Conservation (phyloP, 106 monocot species). For the Apostasia ramifera region DNA sequence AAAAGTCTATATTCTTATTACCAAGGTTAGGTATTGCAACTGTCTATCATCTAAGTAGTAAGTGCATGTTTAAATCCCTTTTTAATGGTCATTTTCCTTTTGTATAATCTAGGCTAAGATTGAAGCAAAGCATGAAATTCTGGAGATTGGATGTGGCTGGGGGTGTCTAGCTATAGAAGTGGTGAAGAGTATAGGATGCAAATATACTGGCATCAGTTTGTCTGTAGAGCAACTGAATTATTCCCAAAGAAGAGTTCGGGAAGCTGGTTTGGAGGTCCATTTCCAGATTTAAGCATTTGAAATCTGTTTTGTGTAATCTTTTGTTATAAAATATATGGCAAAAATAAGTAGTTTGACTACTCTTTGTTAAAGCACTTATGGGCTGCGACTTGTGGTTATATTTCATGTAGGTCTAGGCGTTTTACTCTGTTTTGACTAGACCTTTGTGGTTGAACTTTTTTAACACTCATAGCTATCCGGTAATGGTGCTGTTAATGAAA, state of each 20-base stretch:
- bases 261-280: slow-evolving; percentile 84
- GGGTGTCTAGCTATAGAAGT: slow-evolving; percentile 67
- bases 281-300: too few species aligned
- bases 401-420: too few species aligned
- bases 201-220: slow-evolving; percentile 79
- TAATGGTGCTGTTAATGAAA: too few species aligned
- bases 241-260: slow-evolving; percentile 53
- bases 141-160: slow-evolving; percentile 95
- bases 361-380: too few species aligned
- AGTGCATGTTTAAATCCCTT: neutral
- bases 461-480: too few species aligned
- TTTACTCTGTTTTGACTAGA: too few species aligned
- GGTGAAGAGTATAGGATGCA: slow-evolving; percentile 70
- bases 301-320: slow-evolving; percentile 6
- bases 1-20: slow-evolving; percentile 63
- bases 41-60: neutral
- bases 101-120: slow-evolving; percentile 79
- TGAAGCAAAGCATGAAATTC: slow-evolving; percentile 64
- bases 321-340: slow-evolving; percentile 3
- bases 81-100: too few species aligned
- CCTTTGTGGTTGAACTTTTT: too few species aligned
- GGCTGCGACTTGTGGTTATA: too few species aligned
- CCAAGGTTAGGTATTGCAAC: slow-evolving; percentile 43
- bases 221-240: slow-evolving; percentile 82
- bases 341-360: too few species aligned